Evolutionary conservation across 495 filamentous ascomycete species (phyloP).

Genomic region (Aspergillus kassunensis): DNA sequence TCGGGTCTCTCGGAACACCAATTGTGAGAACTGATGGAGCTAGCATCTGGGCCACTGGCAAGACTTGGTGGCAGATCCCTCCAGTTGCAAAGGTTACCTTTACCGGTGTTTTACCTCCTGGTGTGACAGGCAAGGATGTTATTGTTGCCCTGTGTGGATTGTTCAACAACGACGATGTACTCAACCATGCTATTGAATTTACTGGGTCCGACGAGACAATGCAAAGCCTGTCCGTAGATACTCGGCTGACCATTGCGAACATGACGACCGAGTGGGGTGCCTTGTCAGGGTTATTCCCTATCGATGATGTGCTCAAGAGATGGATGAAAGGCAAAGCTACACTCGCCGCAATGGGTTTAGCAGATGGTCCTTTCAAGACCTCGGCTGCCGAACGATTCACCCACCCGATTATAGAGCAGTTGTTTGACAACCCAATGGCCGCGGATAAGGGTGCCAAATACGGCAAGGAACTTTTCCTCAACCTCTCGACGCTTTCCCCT

Average conservation of each 20-base stretch:
- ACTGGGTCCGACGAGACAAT: conserved; percentile 76
- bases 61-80: conserved; percentile 88
- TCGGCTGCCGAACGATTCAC: conserved; percentile 52
- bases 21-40: conserved; percentile 86
- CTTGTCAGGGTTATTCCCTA: conserved; percentile 75
- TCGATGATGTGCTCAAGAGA: conserved; percentile 65
- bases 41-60: conserved; percentile 78
- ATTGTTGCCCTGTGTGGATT: conserved; percentile 86
- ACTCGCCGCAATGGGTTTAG: conserved; percentile 52
- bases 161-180: conserved; percentile 84
- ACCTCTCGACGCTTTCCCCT: conserved; percentile 80
- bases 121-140: conserved; percentile 93
- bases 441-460: conserved; percentile 80
- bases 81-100: conserved; percentile 78
- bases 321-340: conserved; percentile 81
- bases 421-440: conserved; percentile 59
- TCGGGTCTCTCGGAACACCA: conserved; percentile 73
- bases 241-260: conserved; percentile 81
- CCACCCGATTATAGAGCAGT: conserved; percentile 65
- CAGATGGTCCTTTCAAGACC: conserved; percentile 36
- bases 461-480: conserved; percentile 71
- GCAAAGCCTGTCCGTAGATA: conserved; percentile 67
- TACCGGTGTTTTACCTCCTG: conserved; percentile 66
- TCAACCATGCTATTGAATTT: conserved; percentile 94
- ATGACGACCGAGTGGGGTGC: conserved; percentile 98